These are phyloP conservation scores for Candida pini DNA, from an alignment of 805 yeast species.

Conservation along the genomic window DNA sequence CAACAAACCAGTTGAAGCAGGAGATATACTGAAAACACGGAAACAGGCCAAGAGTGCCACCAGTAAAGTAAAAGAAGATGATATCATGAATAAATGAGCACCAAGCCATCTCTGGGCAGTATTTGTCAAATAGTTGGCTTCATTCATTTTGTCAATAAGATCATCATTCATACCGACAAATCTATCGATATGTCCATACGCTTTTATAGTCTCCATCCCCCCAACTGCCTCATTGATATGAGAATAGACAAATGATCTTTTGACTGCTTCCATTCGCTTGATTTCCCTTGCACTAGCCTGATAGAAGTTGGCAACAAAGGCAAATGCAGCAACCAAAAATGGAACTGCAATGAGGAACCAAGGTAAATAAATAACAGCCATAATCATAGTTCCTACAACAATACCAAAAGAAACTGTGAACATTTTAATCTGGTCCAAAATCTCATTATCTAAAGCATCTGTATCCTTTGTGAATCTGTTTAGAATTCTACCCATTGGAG, in stretches of 20 bases:
- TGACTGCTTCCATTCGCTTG: slow-evolving; percentile 68
- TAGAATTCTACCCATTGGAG: slow-evolving; percentile 82
- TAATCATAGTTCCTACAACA: slow-evolving; percentile 25
- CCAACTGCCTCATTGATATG: slow-evolving; percentile 64
- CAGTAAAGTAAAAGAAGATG: slow-evolving; percentile 40
- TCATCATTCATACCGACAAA: slow-evolving; percentile 42
- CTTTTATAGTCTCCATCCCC: slow-evolving; percentile 62
- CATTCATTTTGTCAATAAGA: slow-evolving; percentile 57
- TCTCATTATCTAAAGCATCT: slow-evolving; percentile 74
- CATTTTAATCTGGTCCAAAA: slow-evolving; percentile 65
- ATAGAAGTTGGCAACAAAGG: slow-evolving; percentile 48
- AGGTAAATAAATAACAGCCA: slow-evolving; percentile 47
- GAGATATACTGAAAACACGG: slow-evolving; percentile 49
- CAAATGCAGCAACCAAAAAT: slow-evolving; percentile 40
- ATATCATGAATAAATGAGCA: slow-evolving; percentile 44
- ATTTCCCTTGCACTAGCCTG: slow-evolving; percentile 71
- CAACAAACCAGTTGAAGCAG: slow-evolving; percentile 59
- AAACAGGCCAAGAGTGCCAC: slow-evolving; percentile 55
- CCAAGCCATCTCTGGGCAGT: slow-evolving; percentile 63
- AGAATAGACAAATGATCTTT: slow-evolving; percentile 64
- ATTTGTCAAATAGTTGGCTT: slow-evolving; percentile 53
- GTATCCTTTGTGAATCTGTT: slow-evolving; percentile 87
- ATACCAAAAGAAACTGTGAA: slow-evolving; percentile 44
- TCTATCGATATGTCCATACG: slow-evolving; percentile 38
- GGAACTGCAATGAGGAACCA: slow-evolving; percentile 65